A percentile compares a stretch with the other conserved stretches of the same genome.
phyloP scores from a whole-genome alignment of 169 alveolate species.

The Plasmodium vinckei region DNA sequence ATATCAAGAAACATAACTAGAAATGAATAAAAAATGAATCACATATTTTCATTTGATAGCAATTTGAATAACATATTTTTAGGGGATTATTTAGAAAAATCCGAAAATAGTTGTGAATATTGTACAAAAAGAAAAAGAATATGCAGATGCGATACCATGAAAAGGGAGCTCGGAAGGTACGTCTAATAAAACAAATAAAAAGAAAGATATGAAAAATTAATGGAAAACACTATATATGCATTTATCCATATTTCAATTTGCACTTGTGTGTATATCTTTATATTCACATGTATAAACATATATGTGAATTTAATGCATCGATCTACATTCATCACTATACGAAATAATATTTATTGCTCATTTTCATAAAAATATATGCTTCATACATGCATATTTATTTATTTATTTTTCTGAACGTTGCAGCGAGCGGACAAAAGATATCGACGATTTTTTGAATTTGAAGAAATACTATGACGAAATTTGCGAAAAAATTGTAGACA shows the following conservation, averaged over 20 bases:
- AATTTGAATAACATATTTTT: conserved; percentile 64
- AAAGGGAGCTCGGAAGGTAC: conserved; percentile 73
- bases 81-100: conserved; percentile 44
- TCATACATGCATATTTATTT: too few species aligned
- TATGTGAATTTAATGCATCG: background rate
- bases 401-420: background rate
- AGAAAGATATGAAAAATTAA: background rate
- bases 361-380: too few species aligned
- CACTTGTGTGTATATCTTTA: background rate
- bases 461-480: conserved; percentile 62
- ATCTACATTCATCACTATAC: too few species aligned
- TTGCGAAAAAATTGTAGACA: conserved; percentile 72
- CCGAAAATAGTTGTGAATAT: conserved; percentile 57
- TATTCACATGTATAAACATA: background rate
- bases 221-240: background rate
- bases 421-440: conserved; percentile 22
- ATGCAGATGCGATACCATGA: conserved; percentile 70
- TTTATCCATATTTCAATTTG: background rate
- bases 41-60: conserved; percentile 40
- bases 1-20: background rate
- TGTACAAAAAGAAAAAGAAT: conserved; percentile 64
- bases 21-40: conserved; percentile 46
- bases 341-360: too few species aligned
- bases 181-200: background rate
- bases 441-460: conserved; percentile 26